These are phyloP conservation scores for Pyronema omphalodes DNA, from an alignment of 495 filamentous ascomycete genomes.

Conservation along the genomic window DNA sequence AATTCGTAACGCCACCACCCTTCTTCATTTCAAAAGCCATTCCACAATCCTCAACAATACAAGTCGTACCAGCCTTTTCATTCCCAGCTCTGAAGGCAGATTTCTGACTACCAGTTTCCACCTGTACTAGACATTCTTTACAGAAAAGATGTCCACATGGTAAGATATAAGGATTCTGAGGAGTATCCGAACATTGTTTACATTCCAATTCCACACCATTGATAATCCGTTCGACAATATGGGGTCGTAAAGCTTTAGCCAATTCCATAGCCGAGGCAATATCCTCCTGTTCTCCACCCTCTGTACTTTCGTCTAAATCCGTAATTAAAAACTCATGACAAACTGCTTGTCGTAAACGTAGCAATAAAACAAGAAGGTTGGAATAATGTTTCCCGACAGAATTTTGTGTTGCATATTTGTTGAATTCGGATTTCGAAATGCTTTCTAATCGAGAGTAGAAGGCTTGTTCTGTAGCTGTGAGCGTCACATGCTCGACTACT, in stretches of 20 bases:
- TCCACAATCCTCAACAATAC: constrained; percentile 30
- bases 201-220: constrained; percentile 34
- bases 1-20: constrained; percentile 39
- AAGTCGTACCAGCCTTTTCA: constrained; percentile 41
- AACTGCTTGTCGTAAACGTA: constrained; percentile 80
- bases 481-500: constrained; percentile 47
- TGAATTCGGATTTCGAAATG: constrained; percentile 50
- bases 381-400: constrained; percentile 65
- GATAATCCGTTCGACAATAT: constrained; percentile 52
- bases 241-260: constrained; percentile 40
- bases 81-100: constrained; percentile 38
- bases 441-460: constrained; percentile 59
- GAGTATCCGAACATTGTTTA: constrained; percentile 56
- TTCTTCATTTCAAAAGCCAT: constrained; percentile 38
- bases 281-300: constrained; percentile 22
- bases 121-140: constrained; percentile 54
- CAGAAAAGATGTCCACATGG: constrained; percentile 79
- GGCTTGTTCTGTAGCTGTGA: constrained; percentile 49
- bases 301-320: constrained; percentile 44
- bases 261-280: constrained; percentile 26
- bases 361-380: constrained; percentile 64
- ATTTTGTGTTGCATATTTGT: constrained; percentile 53
- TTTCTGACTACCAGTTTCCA: constrained; percentile 38
- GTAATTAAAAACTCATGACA: constrained; percentile 84
- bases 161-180: constrained; percentile 55